Conservation (phyloP, 129 eudicot genomes). For the Centaurea solstitialis region DNA sequence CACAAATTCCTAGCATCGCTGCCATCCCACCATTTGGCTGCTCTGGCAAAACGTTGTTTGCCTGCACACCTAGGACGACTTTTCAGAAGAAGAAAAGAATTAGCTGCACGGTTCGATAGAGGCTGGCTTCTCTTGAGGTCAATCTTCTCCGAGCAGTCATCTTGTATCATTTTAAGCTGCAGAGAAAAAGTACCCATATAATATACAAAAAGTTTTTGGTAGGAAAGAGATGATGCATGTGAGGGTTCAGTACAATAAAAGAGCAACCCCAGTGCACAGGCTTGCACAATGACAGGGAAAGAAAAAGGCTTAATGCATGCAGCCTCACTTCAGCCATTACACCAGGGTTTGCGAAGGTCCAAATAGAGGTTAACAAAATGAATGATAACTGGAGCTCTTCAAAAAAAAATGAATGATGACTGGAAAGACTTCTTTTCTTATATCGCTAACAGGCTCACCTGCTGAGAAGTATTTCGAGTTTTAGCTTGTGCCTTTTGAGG, state of each 20-base stretch:
- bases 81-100: conserved; percentile 13
- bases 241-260: background rate
- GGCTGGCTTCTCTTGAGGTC: conserved; percentile 17
- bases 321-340: background rate
- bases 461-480: conserved; percentile 6
- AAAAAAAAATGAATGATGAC: background rate
- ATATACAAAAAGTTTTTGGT: background rate
- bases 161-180: conserved; percentile 27
- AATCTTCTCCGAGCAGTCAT: conserved; percentile 34
- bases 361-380: background rate
- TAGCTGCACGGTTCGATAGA: conserved; percentile 3
- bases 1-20: conserved; percentile 4
- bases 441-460: conserved; percentile 25
- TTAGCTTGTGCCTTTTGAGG: conserved; percentile 10
- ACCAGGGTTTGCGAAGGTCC: background rate
- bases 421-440: background rate
- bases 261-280: background rate
- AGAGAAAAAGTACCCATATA: background rate
- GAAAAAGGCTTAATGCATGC: background rate
- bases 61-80: conserved; percentile 23
- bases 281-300: background rate
- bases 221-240: background rate
- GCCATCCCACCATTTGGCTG: conserved; percentile 12
- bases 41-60: conserved; percentile 13
- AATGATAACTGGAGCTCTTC: background rate